Evolutionary conservation across 192 early-diverging fungal species (phyloP).

Genomic region (Linnemannia exigua): DNA sequence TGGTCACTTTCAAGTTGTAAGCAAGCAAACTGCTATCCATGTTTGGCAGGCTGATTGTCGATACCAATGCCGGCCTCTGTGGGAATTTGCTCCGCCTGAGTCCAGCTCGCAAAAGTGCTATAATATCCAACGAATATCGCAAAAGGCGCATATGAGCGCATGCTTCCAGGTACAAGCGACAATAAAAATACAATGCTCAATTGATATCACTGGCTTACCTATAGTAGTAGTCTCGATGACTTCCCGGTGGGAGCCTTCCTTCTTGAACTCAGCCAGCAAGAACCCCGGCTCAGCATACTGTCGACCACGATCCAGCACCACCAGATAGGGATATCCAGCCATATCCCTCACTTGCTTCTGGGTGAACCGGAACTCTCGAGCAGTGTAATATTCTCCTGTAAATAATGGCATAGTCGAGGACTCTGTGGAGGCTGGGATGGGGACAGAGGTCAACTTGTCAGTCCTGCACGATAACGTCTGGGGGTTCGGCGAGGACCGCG

Average conservation of each 20-base stretch:
- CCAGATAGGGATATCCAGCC: constrained; percentile 40
- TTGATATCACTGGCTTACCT: constrained; percentile 35
- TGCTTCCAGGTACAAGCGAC: background rate
- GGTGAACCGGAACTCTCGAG: constrained; percentile 26
- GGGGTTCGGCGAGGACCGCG: background rate
- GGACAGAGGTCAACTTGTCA: constrained; percentile 12
- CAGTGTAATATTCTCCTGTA: constrained; percentile 26
- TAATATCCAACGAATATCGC: background rate
- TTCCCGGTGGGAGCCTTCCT: constrained; percentile 26
- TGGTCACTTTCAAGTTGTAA: constrained; percentile 62
- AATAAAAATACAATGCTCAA: background rate
- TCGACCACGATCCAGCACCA: constrained; percentile 52
- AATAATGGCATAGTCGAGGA: constrained; percentile 34
- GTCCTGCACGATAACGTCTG: background rate
- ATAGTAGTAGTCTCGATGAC: constrained; percentile 52
- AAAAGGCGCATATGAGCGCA: constrained; percentile 11
- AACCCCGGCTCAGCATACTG: constrained; percentile 45
- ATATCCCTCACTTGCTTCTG: constrained; percentile 26
- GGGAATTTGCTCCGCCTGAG: constrained; percentile 30
- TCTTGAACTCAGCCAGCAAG: constrained; percentile 57
- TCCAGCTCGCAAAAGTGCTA: constrained; percentile 46
- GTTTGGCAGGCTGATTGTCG: constrained; percentile 61
- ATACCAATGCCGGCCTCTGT: constrained; percentile 34
- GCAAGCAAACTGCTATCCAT: constrained; percentile 67
- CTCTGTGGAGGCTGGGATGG: constrained; percentile 27